Conservation (phyloP, 2,329 filamentous ascomycete species). For the Lomentospora prolificans region DNA sequence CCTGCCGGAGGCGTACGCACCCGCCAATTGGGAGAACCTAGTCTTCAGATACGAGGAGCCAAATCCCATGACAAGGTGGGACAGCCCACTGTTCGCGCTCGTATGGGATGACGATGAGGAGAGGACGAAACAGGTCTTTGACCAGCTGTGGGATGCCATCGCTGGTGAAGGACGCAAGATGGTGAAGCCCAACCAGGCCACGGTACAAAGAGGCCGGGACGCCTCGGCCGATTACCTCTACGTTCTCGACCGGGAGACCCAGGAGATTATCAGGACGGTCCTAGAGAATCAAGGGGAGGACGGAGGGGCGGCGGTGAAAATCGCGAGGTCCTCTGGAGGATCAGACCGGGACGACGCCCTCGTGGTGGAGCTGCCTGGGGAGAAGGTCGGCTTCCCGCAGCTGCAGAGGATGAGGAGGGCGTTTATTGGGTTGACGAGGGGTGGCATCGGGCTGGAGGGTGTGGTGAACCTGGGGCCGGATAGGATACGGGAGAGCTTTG, state of each 20-base stretch:
- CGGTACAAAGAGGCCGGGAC: slow-evolving; percentile 53
- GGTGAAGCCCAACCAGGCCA: slow-evolving; percentile 66
- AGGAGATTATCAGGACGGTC: slow-evolving; percentile 63
- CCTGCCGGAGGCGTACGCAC: slow-evolving; percentile 36
- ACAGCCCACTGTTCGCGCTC: slow-evolving; percentile 71
- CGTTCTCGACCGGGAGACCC: slow-evolving; percentile 67
- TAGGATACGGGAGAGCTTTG: slow-evolving; percentile 53
- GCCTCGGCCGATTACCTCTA: slow-evolving; percentile 67
- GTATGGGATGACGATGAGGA: slow-evolving; percentile 63
- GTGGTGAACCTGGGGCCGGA: slow-evolving; percentile 43
- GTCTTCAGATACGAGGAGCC: slow-evolving; percentile 80
- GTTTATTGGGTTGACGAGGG: slow-evolving; percentile 68
- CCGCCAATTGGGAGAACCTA: slow-evolving; percentile 63
- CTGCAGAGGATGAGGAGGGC: slow-evolving; percentile 69
- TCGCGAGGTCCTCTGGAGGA: slow-evolving; percentile 19
- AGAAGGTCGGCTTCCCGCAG: slow-evolving; percentile 60
- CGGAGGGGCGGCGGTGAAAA: slow-evolving; percentile 47
- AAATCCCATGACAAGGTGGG: slow-evolving; percentile 77
- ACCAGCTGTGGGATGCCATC: slow-evolving; percentile 66
- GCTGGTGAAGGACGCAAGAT: slow-evolving; percentile 52
- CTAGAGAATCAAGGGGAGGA: slow-evolving; percentile 62
- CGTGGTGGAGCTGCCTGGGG: slow-evolving; percentile 54
- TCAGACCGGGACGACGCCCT: slow-evolving; percentile 24
- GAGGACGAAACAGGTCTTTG: slow-evolving; percentile 45
- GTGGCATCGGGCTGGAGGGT: slow-evolving; percentile 49